Percentiles rank a stretch among this genome's conserved stretches.
phyloP scores from a whole-genome alignment of 495 filamentous ascomycete species.

The Patellaria atrata region DNA sequence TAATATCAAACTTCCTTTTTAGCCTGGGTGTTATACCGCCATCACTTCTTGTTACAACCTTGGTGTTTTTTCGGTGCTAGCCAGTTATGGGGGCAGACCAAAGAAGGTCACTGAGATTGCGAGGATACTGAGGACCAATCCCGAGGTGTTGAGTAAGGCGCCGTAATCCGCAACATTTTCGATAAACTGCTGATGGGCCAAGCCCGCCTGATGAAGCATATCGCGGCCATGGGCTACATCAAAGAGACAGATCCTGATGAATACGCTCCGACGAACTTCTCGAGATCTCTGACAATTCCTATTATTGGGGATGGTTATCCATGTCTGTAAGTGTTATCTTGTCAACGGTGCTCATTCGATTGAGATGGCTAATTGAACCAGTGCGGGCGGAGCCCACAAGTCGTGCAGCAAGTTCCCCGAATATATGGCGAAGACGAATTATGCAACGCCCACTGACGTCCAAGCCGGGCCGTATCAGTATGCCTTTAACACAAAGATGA shows the following conservation, averaged over 20 bases:
- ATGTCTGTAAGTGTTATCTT: not conserved
- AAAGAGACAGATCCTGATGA: slow-evolving; percentile 30
- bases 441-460: not conserved
- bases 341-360: not conserved
- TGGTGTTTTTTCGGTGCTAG: slow-evolving; percentile 1
- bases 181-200: not conserved
- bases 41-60: not conserved
- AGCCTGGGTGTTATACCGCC: slow-evolving; percentile 2
- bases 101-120: slow-evolving; percentile 3
- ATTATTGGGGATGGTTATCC: slow-evolving; percentile 6
- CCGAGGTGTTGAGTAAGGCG: slow-evolving; percentile 1
- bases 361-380: not conserved
- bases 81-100: not conserved
- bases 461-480: slow-evolving; percentile 6
- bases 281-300: slow-evolving; percentile 27
- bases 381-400: not conserved
- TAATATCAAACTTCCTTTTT: not conserved
- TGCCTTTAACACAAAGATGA: slow-evolving; percentile 4
- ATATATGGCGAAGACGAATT: slow-evolving; percentile 1
- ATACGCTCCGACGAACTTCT: slow-evolving; percentile 33
- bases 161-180: not conserved
- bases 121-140: not conserved
- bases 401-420: slow-evolving; percentile 4
- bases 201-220: slow-evolving; percentile 33
- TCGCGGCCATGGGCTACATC: slow-evolving; percentile 37